Percentiles rank a stretch among this genome's conserved stretches.
phyloP scores from a whole-genome alignment of 164 flowering plant species.

The Buxus sempervirens region DNA sequence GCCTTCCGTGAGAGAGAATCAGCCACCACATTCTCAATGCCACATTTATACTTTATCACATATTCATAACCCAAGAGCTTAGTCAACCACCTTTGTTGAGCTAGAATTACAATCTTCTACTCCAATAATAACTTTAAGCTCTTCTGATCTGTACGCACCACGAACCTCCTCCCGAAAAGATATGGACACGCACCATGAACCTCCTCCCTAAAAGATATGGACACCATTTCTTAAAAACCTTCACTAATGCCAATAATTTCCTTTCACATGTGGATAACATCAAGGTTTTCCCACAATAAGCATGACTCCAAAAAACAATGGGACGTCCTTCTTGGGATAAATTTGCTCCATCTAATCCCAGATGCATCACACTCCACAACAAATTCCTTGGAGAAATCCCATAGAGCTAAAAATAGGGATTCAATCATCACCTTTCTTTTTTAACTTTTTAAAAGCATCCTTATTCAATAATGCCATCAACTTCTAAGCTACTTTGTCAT shows the following conservation, averaged over 20 bases:
- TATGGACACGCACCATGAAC: background rate
- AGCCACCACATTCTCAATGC: background rate
- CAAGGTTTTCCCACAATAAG: no score
- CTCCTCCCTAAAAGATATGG: background rate
- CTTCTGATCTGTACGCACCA: background rate
- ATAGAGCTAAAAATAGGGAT: background rate
- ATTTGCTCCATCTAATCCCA: background rate
- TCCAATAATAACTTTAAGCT: background rate
- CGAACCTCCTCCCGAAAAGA: background rate
- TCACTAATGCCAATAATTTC: background rate
- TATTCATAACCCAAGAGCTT: constrained; percentile 5
- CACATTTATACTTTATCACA: background rate
- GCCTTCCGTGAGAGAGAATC: background rate
- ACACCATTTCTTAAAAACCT: background rate
- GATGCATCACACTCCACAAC: background rate
- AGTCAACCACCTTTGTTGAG: background rate
- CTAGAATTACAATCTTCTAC: background rate
- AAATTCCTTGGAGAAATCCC: background rate
- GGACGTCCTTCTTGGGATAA: background rate
- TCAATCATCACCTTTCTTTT: background rate
- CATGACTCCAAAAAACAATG: background rate
- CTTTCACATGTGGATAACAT: background rate
- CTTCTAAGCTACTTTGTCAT: background rate
- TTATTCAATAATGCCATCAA: background rate
- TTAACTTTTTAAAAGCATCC: background rate